phyloP scores from a whole-genome alignment of 257 asterid species.

The Hygrophila difformis region DNA sequence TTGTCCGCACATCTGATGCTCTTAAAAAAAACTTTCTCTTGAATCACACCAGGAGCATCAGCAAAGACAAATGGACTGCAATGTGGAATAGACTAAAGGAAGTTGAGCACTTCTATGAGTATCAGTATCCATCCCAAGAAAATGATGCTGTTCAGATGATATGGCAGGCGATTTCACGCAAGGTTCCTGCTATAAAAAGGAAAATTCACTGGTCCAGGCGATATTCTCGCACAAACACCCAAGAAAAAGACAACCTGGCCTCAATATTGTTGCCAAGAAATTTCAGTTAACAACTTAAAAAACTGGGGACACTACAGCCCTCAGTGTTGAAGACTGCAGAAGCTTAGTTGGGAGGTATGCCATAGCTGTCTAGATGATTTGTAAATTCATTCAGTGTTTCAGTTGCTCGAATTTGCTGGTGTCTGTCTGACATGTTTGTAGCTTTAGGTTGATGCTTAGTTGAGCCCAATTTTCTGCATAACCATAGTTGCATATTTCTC shows the following conservation, averaged over 20 bases:
- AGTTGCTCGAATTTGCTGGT: too few relatives aligned
- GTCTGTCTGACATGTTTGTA: too few relatives aligned
- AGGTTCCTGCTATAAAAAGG: constrained; percentile 31
- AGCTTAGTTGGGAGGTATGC: too few relatives aligned
- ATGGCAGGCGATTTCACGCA: constrained; percentile 45
- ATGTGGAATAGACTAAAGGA: constrained; percentile 49
- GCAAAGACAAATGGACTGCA: constrained; percentile 43
- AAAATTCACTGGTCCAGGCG: constrained; percentile 25
- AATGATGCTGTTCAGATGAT: constrained; percentile 59
- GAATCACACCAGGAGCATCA: constrained; percentile 30
- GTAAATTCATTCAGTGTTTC: too few relatives aligned
- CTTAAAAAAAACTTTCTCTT: constrained; percentile 29
- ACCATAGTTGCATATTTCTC: too few relatives aligned
- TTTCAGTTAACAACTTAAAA: constrained; percentile 14
- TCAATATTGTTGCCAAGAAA: constrained; percentile 18
- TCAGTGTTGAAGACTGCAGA: too few relatives aligned
- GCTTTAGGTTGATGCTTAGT: too few relatives aligned
- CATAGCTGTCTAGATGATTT: too few relatives aligned
- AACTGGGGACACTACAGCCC: background rate
- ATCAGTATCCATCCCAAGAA: constrained; percentile 39
- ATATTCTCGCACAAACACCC: constrained; percentile 2
- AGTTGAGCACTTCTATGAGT: constrained; percentile 32
- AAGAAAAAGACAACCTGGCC: background rate
- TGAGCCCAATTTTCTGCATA: too few relatives aligned
- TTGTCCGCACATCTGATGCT: constrained; percentile 40